These are phyloP conservation scores for Rhododendron molle DNA, from an alignment of 148 eudicot species.

Conservation along the genomic window DNA sequence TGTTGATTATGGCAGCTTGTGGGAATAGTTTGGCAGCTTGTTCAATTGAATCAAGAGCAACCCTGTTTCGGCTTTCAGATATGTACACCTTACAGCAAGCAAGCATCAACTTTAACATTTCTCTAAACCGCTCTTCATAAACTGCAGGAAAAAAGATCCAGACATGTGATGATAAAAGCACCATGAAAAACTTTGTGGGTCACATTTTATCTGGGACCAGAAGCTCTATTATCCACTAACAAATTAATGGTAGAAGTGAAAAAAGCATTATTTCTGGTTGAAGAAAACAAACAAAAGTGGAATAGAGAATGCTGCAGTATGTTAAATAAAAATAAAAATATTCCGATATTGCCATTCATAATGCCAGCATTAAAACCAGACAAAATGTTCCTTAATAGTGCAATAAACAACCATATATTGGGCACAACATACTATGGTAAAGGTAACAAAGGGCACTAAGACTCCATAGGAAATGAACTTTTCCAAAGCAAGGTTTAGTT, in stretches of 20 bases:
- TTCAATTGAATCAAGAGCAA: slow-evolving; percentile 70
- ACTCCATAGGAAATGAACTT: background rate
- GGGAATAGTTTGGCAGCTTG: slow-evolving; percentile 58
- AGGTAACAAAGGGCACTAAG: background rate
- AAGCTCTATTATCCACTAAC: background rate
- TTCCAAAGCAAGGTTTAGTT: background rate
- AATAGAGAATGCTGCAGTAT: background rate
- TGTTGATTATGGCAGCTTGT: slow-evolving; percentile 59
- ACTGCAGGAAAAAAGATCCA: slow-evolving; percentile 26
- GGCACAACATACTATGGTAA: background rate
- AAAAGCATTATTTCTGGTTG: background rate
- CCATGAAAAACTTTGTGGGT: slow-evolving; percentile 6
- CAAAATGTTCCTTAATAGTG: background rate
- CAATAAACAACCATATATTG: background rate
- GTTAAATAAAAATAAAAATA: background rate
- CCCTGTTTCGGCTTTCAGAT: slow-evolving; percentile 84
- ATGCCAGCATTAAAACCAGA: background rate
- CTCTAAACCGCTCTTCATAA: slow-evolving; percentile 15
- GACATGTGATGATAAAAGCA: slow-evolving; percentile 8
- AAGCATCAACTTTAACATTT: slow-evolving; percentile 57
- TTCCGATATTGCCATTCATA: background rate
- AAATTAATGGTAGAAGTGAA: background rate
- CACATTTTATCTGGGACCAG: slow-evolving; percentile 6
- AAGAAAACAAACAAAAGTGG: background rate
- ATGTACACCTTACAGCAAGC: slow-evolving; percentile 87